phyloP scores from a whole-genome alignment of 2,329 filamentous ascomycete species.

The Clonostachys byssicola region DNA sequence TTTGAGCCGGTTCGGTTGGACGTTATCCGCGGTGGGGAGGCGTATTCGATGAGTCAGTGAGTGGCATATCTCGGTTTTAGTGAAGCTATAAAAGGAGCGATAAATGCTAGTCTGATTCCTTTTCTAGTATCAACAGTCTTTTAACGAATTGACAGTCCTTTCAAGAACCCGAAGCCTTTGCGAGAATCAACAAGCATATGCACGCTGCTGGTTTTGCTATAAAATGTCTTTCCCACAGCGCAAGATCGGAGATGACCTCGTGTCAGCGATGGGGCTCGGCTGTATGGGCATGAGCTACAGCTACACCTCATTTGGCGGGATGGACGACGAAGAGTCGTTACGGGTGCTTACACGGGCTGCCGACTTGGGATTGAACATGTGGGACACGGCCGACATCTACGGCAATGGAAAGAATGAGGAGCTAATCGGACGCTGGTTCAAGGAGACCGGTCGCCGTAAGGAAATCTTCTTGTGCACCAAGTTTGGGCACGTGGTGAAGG shows the following conservation, averaged over 20 bases:
- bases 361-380: slow-evolving; percentile 39
- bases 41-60: too few relatives aligned
- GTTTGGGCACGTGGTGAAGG: slow-evolving; percentile 8
- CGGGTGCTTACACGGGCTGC: slow-evolving; percentile 40
- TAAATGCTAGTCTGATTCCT: too few relatives aligned
- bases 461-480: slow-evolving; percentile 40
- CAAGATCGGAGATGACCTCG: slow-evolving; percentile 9
- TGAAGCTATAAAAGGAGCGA: too few relatives aligned
- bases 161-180: too few relatives aligned
- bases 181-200: too few relatives aligned
- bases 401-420: slow-evolving; percentile 43
- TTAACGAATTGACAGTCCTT: too few relatives aligned
- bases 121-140: too few relatives aligned
- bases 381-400: slow-evolving; percentile 30
- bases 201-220: too few relatives aligned
- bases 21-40: too few relatives aligned
- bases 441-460: slow-evolving; percentile 32
- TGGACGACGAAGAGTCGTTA: slow-evolving; percentile 37
- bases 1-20: too few relatives aligned
- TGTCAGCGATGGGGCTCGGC: slow-evolving; percentile 44
- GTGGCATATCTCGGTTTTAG: too few relatives aligned
- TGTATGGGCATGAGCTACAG: slow-evolving; percentile 36
- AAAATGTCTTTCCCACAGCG: too few relatives aligned
- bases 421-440: slow-evolving; percentile 41
- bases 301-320: slow-evolving; percentile 16